These are phyloP conservation scores for Fusarium verticillioides DNA, from an alignment of 2,329 filamentous ascomycete species.

Conservation along the genomic window DNA sequence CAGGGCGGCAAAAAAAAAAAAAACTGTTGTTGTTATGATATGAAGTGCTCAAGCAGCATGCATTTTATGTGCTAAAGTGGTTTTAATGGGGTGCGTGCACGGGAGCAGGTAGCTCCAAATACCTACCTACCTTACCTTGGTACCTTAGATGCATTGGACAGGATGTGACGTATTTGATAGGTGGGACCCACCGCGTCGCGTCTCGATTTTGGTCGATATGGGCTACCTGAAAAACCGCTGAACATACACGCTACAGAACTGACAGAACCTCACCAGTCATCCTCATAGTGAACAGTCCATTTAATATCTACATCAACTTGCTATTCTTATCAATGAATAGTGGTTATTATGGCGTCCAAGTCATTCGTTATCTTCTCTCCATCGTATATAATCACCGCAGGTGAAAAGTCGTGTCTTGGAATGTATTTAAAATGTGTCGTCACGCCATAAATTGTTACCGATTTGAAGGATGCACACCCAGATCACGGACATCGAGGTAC, in stretches of 20 bases:
- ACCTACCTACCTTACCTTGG: neutral
- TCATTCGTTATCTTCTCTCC: neutral
- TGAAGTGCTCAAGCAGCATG: conserved; percentile 8
- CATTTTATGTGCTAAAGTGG: conserved; percentile 30
- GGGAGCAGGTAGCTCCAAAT: neutral
- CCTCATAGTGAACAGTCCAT: neutral
- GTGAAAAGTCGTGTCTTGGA: neutral
- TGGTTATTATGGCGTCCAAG: neutral
- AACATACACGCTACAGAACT: neutral
- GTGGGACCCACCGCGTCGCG: conserved; percentile 12
- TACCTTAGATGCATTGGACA: neutral
- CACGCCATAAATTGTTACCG: neutral
- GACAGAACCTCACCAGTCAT: neutral
- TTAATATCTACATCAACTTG: neutral
- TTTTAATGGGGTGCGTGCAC: conserved; percentile 19
- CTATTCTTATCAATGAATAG: neutral
- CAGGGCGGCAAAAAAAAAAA: conserved; percentile 3
- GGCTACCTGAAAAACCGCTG: neutral
- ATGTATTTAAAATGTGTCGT: neutral
- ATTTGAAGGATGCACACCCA: neutral
- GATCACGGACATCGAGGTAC: neutral
- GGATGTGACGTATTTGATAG: conserved; percentile 25
- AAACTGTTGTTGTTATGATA: conserved; percentile 24
- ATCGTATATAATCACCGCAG: neutral
- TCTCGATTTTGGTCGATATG: conserved; percentile 9